Conservation (phyloP, 768 basidiomycete species). For the Zangia roseola region DNA sequence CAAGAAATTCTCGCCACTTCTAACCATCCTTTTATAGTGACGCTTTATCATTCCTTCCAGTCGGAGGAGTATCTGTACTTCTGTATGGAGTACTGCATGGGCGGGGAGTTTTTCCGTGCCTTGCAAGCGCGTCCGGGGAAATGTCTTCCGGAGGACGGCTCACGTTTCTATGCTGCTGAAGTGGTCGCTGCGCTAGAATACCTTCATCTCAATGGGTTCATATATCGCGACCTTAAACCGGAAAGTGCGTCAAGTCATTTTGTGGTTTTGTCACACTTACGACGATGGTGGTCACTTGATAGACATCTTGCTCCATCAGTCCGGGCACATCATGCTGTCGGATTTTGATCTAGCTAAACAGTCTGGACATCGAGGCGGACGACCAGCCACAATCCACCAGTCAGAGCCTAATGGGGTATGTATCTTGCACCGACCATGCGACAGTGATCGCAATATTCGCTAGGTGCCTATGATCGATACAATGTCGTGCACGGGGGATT, state of each 20-base stretch:
- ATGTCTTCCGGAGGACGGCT: slow-evolving; percentile 92
- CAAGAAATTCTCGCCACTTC: slow-evolving; percentile 98
- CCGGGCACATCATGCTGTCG: slow-evolving; percentile 98
- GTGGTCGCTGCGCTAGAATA: slow-evolving; percentile 98
- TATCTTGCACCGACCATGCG: slow-evolving; percentile 6
- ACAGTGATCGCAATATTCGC: slow-evolving; percentile 5
- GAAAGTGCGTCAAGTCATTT: slow-evolving; percentile 72
- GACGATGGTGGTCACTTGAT: slow-evolving; percentile 8
- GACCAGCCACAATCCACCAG: slow-evolving; percentile 83
- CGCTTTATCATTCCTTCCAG: slow-evolving; percentile 98
- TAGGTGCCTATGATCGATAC: slow-evolving; percentile 95
- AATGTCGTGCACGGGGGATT: slow-evolving; percentile 94
- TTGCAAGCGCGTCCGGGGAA: slow-evolving; percentile 96
- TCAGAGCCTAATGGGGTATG: slow-evolving; percentile 87
- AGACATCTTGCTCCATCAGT: slow-evolving; percentile 98
- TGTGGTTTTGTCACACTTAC: slow-evolving; percentile 9
- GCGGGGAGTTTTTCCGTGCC: slow-evolving; percentile 98
- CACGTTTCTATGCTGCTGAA: slow-evolving; percentile 98
- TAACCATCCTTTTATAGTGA: slow-evolving; percentile 99
- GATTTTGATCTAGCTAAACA: slow-evolving; percentile 99
- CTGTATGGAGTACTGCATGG: slow-evolving; percentile 99
- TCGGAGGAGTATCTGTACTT: slow-evolving; percentile 98
- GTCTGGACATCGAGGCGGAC: slow-evolving; percentile 78
- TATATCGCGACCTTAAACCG: slow-evolving; percentile 98
- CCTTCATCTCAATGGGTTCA: slow-evolving; percentile 98